Evolutionary conservation across 208 protist species (phyloP).

Genomic region (Leishmania amazonensis): DNA sequence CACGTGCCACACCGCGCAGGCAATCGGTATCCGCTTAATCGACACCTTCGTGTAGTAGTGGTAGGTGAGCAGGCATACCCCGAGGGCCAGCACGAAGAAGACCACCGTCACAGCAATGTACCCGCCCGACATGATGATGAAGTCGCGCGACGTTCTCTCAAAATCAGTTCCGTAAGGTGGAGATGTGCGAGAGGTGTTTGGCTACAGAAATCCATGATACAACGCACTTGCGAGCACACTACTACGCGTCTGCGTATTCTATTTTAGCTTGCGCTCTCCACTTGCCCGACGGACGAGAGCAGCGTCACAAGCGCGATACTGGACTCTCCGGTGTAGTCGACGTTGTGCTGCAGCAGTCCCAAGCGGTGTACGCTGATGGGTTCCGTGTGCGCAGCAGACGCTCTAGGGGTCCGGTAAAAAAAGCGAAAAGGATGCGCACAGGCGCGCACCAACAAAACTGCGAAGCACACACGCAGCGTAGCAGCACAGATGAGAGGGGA

Average conservation of each 20-base stretch:
- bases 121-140: slow-evolving; percentile 37
- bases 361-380: background rate
- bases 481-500: background rate
- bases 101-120: slow-evolving; percentile 65
- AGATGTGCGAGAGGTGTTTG: background rate
- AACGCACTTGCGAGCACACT: background rate
- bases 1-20: slow-evolving; percentile 72
- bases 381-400: background rate
- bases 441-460: background rate
- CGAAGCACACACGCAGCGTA: background rate
- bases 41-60: slow-evolving; percentile 83
- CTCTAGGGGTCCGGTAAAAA: background rate
- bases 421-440: background rate
- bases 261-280: background rate
- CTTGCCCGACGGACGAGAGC: background rate
- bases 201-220: background rate
- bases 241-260: background rate
- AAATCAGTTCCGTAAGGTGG: background rate
- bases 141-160: background rate
- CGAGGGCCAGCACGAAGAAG: slow-evolving; percentile 72
- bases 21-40: slow-evolving; percentile 63
- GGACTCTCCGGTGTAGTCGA: background rate
- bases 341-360: background rate
- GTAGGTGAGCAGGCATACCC: slow-evolving; percentile 59
- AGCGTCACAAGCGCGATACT: background rate